phyloP scores from a whole-genome alignment of 352 stramenopile genomes.

The Phytophthora sansomeana region DNA sequence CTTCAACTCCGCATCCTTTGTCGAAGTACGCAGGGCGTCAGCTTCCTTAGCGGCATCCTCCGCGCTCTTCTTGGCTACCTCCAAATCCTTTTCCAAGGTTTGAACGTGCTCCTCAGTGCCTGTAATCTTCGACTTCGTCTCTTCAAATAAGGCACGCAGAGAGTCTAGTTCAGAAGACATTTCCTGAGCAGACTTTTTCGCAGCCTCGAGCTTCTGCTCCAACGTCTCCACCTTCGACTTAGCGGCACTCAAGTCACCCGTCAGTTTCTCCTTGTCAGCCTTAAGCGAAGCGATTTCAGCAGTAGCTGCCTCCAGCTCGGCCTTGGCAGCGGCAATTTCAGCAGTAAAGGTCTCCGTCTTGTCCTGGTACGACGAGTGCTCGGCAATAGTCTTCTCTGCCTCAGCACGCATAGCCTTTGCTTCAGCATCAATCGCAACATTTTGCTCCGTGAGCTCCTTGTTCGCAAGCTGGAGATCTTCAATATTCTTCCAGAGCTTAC shows the following conservation, averaged over 20 bases:
- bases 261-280: conserved; percentile 34
- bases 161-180: neutral
- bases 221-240: conserved; percentile 32
- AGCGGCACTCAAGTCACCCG: conserved; percentile 16
- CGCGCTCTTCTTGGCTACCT: conserved; percentile 26
- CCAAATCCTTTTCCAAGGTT: conserved; percentile 45
- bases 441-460: conserved; percentile 56
- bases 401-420: conserved; percentile 49
- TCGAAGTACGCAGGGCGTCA: conserved; percentile 28
- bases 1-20: conserved; percentile 28
- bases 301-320: conserved; percentile 22
- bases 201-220: conserved; percentile 36
- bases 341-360: conserved; percentile 37
- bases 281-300: neutral
- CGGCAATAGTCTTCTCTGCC: conserved; percentile 46
- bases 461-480: conserved; percentile 60
- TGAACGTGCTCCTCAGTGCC: conserved; percentile 19
- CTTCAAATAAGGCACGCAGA: neutral
- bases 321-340: conserved; percentile 40
- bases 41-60: conserved; percentile 18
- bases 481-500: conserved; percentile 63
- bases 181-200: conserved; percentile 25
- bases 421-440: conserved; percentile 50
- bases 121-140: conserved; percentile 8
- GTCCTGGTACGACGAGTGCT: conserved; percentile 39